A percentile compares a stretch with the other conserved stretches of the same genome.
phyloP scores from a whole-genome alignment of 805 yeast genomes.

The Suhomyces tanzawaensis region DNA sequence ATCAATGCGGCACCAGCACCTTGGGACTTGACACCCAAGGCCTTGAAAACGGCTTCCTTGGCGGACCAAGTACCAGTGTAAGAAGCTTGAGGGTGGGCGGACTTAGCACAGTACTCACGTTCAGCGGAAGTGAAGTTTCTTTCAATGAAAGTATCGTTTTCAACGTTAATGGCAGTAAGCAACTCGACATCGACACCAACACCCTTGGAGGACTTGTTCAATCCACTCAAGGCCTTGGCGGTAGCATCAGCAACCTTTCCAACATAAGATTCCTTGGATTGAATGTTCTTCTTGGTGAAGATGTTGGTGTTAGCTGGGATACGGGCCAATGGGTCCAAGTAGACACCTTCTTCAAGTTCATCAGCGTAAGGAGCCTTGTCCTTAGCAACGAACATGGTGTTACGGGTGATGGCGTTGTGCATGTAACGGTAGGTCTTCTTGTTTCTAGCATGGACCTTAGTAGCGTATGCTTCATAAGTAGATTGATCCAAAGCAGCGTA shows the following conservation, averaged over 20 bases:
- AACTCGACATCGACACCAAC: conserved; percentile 98
- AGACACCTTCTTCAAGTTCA: conserved; percentile 84
- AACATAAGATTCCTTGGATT: conserved; percentile 44
- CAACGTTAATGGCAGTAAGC: conserved; percentile 73
- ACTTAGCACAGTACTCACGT: conserved; percentile 68
- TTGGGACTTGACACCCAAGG: conserved; percentile 79
- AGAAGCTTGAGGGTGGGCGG: conserved; percentile 82
- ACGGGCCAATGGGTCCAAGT: conserved; percentile 94
- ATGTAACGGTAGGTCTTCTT: conserved; percentile 88
- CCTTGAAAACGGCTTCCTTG: conserved; percentile 97
- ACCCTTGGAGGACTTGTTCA: conserved; percentile 60
- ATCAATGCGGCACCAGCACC: conserved; percentile 95
- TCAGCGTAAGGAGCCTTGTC: conserved; percentile 89
- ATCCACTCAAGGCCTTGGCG: conserved; percentile 55
- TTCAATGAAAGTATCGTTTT: conserved; percentile 87
- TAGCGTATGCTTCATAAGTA: conserved; percentile 68
- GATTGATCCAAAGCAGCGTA: conserved; percentile 73
- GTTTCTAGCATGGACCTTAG: conserved; percentile 76
- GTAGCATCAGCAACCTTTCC: conserved; percentile 53
- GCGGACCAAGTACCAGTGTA: conserved; percentile 99
- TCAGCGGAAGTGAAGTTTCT: conserved; percentile 87
- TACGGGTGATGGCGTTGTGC: conserved; percentile 91
- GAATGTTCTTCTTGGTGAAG: conserved; percentile 52
- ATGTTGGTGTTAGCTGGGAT: conserved; percentile 46
- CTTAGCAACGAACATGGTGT: conserved; percentile 89